phyloP scores from a whole-genome alignment of 2,329 filamentous ascomycete genomes.

The Talaromyces sp. region DNA sequence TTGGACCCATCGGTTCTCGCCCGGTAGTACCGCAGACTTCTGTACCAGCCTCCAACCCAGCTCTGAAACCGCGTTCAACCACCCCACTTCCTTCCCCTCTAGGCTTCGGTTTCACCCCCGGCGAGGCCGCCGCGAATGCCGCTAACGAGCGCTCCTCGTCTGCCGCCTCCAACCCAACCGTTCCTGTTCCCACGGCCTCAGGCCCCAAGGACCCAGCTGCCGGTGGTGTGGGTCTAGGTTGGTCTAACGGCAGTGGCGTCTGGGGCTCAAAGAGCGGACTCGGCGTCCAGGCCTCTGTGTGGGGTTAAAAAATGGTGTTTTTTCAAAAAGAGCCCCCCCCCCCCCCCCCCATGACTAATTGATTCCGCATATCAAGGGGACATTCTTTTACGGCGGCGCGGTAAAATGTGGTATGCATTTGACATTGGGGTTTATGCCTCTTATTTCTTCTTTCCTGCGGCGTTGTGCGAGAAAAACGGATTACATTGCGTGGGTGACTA shows the following conservation, averaged over 20 bases:
- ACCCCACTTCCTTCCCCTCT: slow-evolving; percentile 91
- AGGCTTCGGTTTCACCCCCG: slow-evolving; percentile 68
- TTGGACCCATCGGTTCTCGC: slow-evolving; percentile 92
- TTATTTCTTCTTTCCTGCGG: slow-evolving; percentile 23
- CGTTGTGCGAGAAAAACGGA: slow-evolving; percentile 28
- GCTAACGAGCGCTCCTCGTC: slow-evolving; percentile 59
- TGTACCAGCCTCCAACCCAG: slow-evolving; percentile 55
- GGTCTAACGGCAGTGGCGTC: slow-evolving; percentile 78
- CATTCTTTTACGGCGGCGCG: slow-evolving; percentile 5
- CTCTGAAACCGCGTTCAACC: slow-evolving; percentile 78
- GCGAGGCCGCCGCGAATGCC: slow-evolving; percentile 43
- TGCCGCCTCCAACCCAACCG: slow-evolving; percentile 61
- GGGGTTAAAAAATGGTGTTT: slow-evolving; percentile 64
- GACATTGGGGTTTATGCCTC: slow-evolving; percentile 13
- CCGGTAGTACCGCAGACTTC: slow-evolving; percentile 63
- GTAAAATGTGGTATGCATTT: slow-evolving; percentile 19
- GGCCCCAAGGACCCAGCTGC: slow-evolving; percentile 47
- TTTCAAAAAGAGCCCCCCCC: no score
- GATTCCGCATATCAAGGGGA: not conserved
- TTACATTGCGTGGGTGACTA: slow-evolving; percentile 4
- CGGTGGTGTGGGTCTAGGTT: slow-evolving; percentile 58
- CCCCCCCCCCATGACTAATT: not conserved
- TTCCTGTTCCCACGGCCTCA: slow-evolving; percentile 45
- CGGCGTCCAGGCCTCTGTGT: slow-evolving; percentile 88
- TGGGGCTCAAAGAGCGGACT: slow-evolving; percentile 84